Percentiles rank a stretch among this genome's conserved stretches.
phyloP scores from a whole-genome alignment of 73 alveolate species.

The Paramecium tetraurelia region DNA sequence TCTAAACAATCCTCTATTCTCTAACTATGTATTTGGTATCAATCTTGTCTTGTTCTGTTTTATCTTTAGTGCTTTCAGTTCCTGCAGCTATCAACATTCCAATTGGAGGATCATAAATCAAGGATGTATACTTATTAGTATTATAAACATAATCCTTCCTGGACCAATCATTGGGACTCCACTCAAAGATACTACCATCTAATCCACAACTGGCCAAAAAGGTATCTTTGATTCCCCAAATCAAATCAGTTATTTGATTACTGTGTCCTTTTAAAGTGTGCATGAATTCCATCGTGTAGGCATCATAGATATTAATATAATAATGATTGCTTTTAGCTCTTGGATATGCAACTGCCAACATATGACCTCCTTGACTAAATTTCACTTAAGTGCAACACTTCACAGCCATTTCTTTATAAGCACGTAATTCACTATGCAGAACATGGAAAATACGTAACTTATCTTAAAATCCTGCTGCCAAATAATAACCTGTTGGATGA shows the following conservation, averaged over 20 bases:
- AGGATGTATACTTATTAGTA: not conserved
- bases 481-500: conserved; percentile 98
- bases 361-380: conserved; percentile 95
- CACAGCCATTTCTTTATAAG: conserved; percentile 84
- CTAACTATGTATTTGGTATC: conserved; percentile 3
- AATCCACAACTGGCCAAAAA: conserved; percentile 75
- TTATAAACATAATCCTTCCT: conserved; percentile 6
- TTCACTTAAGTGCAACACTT: conserved; percentile 82
- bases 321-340: conserved; percentile 68
- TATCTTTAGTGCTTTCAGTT: conserved; percentile 21
- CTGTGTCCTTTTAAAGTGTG: conserved; percentile 75
- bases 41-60: not conserved
- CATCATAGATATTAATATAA: conserved; percentile 78
- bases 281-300: conserved; percentile 89
- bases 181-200: conserved; percentile 83
- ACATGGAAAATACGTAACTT: conserved; percentile 94
- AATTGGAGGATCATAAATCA: conserved; percentile 40
- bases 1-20: conserved; percentile 22
- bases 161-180: conserved; percentile 49
- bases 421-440: conserved; percentile 89
- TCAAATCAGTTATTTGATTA: conserved; percentile 67
- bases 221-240: conserved; percentile 77
- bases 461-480: conserved; percentile 97
- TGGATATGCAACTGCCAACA: conserved; percentile 88
- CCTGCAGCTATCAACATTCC: conserved; percentile 45